Base-by-base conservation (phyloP, 192 early-diverging fungal species). In the Oehlia diaphana region DNA sequence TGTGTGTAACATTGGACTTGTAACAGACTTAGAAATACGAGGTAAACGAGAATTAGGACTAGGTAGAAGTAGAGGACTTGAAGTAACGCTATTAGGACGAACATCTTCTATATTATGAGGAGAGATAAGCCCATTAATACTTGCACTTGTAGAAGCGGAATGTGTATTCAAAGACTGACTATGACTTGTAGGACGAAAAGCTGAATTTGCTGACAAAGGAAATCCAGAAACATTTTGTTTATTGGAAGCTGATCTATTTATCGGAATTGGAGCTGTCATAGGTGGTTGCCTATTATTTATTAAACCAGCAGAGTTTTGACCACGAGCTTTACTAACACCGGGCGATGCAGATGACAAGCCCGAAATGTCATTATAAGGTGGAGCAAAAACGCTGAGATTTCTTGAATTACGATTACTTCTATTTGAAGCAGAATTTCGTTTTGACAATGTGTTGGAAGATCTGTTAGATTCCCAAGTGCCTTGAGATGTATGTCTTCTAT, bases 371-470 rank as follows among this genome's bases (percentile, higher is more conserved):
- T 47, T 76, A 63, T 76, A 68, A 78, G 76, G 76, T 53, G 64
- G 65, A 50, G 76, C 26, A 58, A 68, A 78, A n/a, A 78, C 63
- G 9, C 76, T 78, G 69, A 78, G 76, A 61, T 78, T 78, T 37
- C 66, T 78, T n/a, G 76, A 78, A 64, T 78, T 78, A 19, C 76
- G 63, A 53, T 78, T 78, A 21, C 9, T 35, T 26, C 44, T 61
- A 39, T 14, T 70, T 70, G 50, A 58, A 58, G 10, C 37, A 3
- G 68, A 70, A 42, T n/a, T 21, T n/a, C 68, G 68, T 21, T 70
- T 70, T 39, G 68, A 70, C 31, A 61, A 53, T 61, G 73, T 23
- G 50, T 19, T n/a, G 13, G 50, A 19, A 10, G 23, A 2, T 74
- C 49, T 74, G 39, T 72, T 72, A 13, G 49, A 62, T 21, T 76